These are phyloP conservation scores for Didymella pomorum DNA, from an alignment of 2,329 filamentous ascomycete genomes.

Conservation along the genomic window DNA sequence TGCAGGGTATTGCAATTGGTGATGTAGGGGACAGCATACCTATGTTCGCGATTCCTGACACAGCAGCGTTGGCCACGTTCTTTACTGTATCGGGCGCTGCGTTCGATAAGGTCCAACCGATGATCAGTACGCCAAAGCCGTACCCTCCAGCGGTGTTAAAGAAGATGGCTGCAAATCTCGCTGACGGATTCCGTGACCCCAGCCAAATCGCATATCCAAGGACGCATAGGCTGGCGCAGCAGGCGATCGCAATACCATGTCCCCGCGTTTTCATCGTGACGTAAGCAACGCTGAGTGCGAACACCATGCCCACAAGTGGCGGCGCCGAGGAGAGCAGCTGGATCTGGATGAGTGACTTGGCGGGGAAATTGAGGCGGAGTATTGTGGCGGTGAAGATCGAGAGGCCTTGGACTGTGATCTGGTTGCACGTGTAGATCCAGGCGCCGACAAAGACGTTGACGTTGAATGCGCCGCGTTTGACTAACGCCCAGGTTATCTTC, in stretches of 20 bases:
- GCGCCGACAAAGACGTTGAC: constrained; percentile 1
- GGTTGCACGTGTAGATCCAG: constrained; percentile 9
- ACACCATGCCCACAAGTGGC: constrained; percentile 1
- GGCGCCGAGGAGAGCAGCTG: constrained; percentile 2
- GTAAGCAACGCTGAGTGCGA: neutral
- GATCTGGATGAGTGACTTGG: neutral
- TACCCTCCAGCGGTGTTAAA: neutral
- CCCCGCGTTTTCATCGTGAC: constrained; percentile 3
- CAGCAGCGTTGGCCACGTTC: constrained; percentile 2
- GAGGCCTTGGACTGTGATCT: constrained; percentile 5
- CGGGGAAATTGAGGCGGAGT: constrained; percentile 1
- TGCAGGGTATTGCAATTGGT: too few relatives aligned
- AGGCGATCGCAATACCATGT: constrained; percentile 1
- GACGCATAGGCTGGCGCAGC: constrained; percentile 2
- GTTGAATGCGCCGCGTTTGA: neutral
- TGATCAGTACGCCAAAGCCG: neutral
- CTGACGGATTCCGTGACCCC: neutral
- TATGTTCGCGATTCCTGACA: constrained; percentile 1
- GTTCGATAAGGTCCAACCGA: constrained; percentile 1
- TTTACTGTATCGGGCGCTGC: constrained; percentile 4
- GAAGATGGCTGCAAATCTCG: neutral
- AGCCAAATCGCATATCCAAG: neutral
- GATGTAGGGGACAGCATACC: neutral
- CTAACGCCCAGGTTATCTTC: neutral
- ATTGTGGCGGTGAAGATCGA: constrained; percentile 3